phyloP scores from a whole-genome alignment of 441 rosid species.

The Erodium texanum region DNA sequence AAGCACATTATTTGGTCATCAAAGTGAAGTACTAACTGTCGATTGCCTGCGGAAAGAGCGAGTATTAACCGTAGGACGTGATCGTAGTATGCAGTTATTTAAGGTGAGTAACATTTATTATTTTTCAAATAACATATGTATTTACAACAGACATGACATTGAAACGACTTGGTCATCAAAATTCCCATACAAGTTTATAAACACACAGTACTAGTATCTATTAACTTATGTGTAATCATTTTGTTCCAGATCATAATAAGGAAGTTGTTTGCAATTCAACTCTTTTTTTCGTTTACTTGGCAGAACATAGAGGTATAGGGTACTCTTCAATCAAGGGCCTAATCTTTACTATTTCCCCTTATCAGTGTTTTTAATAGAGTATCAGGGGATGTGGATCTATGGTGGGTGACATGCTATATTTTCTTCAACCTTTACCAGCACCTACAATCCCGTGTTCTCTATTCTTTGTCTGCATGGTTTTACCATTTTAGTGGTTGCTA shows the following conservation, averaged over 20 bases:
- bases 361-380: too few relatives aligned
- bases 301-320: too few relatives aligned
- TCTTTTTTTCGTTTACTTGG: neutral
- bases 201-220: neutral
- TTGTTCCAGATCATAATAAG: neutral
- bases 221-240: neutral
- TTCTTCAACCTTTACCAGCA: too few relatives aligned
- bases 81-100: constrained; percentile 70
- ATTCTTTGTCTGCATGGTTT: too few relatives aligned
- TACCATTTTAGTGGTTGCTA: too few relatives aligned
- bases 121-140: neutral
- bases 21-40: constrained; percentile 62
- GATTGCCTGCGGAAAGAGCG: constrained; percentile 81
- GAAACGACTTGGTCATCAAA: neutral
- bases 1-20: constrained; percentile 70
- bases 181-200: neutral
- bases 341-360: too few relatives aligned
- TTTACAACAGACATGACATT: neutral
- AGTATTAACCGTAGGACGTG: constrained; percentile 70
- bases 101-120: constrained; percentile 40
- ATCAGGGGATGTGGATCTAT: neutral
- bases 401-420: too few relatives aligned
- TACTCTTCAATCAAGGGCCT: too few relatives aligned
- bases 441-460: too few relatives aligned
- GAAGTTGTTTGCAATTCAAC: neutral